Evolutionary conservation across 495 filamentous ascomycete genomes (phyloP).

Genomic region (Halenospora varia): DNA sequence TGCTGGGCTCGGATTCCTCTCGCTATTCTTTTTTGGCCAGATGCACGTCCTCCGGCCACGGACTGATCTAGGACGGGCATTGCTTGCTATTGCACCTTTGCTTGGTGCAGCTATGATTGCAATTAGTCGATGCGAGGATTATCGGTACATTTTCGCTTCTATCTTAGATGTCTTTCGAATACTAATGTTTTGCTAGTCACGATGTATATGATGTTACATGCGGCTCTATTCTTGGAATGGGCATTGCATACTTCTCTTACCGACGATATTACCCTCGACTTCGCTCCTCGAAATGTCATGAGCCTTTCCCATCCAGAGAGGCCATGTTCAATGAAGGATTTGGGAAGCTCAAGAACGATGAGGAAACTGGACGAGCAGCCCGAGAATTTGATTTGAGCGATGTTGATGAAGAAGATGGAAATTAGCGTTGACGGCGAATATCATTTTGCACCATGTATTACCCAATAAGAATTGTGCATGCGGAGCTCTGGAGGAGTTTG

Average conservation of each 20-base stretch:
- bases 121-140: slow-evolving; percentile 88
- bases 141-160: slow-evolving; percentile 44
- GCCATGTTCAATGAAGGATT: slow-evolving; percentile 22
- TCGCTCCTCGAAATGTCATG: slow-evolving; percentile 40
- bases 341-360: slow-evolving; percentile 25
- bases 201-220: slow-evolving; percentile 88
- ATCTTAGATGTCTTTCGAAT: too few relatives aligned
- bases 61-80: slow-evolving; percentile 60
- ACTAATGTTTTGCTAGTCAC: too few relatives aligned
- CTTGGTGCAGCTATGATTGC: slow-evolving; percentile 83
- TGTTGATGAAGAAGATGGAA: slow-evolving; percentile 8
- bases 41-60: slow-evolving; percentile 73
- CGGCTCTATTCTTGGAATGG: slow-evolving; percentile 69
- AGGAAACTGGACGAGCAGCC: slow-evolving; percentile 17
- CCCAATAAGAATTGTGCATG: neutral
- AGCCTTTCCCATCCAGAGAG: slow-evolving; percentile 40
- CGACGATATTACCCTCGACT: slow-evolving; percentile 56
- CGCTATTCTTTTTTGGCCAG: slow-evolving; percentile 75
- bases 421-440: neutral
- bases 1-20: slow-evolving; percentile 76
- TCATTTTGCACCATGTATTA: neutral
- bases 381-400: slow-evolving; percentile 19
- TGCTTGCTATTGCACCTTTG: slow-evolving; percentile 66
- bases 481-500: too few relatives aligned
- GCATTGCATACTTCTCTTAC: slow-evolving; percentile 79